A percentile compares a stretch with the other conserved stretches of the same genome.
Conservation (phyloP, 768 basidiomycete genomes). For the Sporobolomyces phaffii region DNA sequence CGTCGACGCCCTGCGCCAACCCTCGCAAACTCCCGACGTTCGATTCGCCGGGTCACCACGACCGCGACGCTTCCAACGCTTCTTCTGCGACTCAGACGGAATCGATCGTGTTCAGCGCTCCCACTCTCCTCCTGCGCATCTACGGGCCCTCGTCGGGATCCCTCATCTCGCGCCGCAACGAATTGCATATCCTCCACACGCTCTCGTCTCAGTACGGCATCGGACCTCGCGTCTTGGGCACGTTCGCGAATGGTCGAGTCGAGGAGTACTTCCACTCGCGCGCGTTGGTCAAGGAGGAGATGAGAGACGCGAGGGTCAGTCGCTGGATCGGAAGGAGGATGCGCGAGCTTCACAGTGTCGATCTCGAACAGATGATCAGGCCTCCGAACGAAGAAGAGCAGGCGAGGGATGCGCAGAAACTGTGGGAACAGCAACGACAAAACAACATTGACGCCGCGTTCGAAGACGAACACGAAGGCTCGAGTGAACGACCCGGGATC, state of each 20-base stretch:
- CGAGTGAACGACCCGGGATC: neutral
- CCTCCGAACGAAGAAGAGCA: slow-evolving; percentile 18
- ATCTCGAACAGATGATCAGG: slow-evolving; percentile 59
- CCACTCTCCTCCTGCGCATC: slow-evolving; percentile 76
- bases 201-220: slow-evolving; percentile 82
- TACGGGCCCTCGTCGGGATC: slow-evolving; percentile 81
- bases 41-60: neutral
- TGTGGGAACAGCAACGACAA: neutral
- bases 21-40: neutral
- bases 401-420: neutral
- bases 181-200: slow-evolving; percentile 79
- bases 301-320: slow-evolving; percentile 69
- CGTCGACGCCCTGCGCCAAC: neutral
- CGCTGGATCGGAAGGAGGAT: slow-evolving; percentile 87
- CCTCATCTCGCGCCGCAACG: slow-evolving; percentile 79
- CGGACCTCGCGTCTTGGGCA: slow-evolving; percentile 86
- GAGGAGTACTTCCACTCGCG: slow-evolving; percentile 92
- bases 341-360: slow-evolving; percentile 91
- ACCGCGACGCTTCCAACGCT: neutral
- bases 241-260: slow-evolving; percentile 88
- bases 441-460: neutral
- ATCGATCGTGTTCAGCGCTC: slow-evolving; percentile 40
- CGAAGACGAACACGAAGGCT: neutral
- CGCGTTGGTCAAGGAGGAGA: slow-evolving; percentile 67
- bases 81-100: neutral